These are phyloP conservation scores for Chalaropsis thielavioides DNA, from an alignment of 2,329 filamentous ascomycete genomes.

Conservation along the genomic window DNA sequence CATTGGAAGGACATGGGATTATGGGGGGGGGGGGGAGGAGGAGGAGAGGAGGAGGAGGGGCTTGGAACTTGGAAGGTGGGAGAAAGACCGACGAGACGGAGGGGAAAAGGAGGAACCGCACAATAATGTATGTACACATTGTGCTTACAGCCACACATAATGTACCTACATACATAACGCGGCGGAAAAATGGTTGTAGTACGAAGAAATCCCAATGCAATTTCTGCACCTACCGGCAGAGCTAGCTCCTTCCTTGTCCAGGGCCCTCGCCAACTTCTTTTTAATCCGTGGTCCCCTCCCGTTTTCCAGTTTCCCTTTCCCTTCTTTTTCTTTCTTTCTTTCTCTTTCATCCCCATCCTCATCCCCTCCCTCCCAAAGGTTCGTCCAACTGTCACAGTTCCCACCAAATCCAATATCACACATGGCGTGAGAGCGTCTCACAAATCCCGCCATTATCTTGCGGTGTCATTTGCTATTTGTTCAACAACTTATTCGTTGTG, in stretches of 20 bases:
- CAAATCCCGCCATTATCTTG: conserved; percentile 9
- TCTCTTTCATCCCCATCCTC: conserved; percentile 17
- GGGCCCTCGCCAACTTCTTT: conserved; percentile 9
- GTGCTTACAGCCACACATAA: background rate
- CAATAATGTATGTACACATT: background rate
- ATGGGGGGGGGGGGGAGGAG: background rate
- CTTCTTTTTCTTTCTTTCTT: conserved; percentile 20
- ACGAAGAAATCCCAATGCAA: conserved; percentile 11
- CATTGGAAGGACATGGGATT: background rate
- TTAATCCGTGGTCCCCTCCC: conserved; percentile 20
- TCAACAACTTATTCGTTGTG: background rate
- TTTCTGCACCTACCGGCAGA: conserved; percentile 13
- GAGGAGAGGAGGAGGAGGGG: background rate
- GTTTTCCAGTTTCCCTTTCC: conserved; percentile 23
- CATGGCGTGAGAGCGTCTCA: background rate
- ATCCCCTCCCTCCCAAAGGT: conserved; percentile 13
- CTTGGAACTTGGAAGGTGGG: background rate
- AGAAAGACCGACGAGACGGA: conserved; percentile 2
- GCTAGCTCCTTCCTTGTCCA: conserved; percentile 12
- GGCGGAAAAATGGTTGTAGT: background rate
- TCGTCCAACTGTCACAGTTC: background rate
- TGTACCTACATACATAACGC: background rate
- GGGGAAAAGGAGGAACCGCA: background rate
- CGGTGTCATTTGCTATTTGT: conserved; percentile 18
- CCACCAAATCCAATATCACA: background rate